Percentiles rank a stretch among this genome's conserved stretches.
Evolutionary conservation across 1,284 basidiomycete species (phyloP).

Genomic region (Ganoderma lucidum): DNA sequence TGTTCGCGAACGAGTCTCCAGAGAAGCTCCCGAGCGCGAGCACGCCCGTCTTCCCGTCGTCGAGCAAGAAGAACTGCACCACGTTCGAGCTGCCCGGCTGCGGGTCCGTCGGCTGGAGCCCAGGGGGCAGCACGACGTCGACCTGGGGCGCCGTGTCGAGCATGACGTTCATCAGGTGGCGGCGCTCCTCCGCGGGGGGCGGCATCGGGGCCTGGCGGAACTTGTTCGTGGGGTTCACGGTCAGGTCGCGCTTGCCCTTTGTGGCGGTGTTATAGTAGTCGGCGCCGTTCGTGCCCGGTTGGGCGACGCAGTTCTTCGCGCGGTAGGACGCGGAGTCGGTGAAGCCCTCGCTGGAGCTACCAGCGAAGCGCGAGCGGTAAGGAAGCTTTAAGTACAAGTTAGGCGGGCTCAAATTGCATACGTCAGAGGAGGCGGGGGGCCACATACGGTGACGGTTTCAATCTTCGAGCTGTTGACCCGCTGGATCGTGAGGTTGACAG

Average conservation of each 20-base stretch:
- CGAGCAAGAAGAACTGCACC: slow-evolving; percentile 62
- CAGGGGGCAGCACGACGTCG: slow-evolving; percentile 59
- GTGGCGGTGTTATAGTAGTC: slow-evolving; percentile 45
- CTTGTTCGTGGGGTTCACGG: slow-evolving; percentile 40
- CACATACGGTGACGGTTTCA: slow-evolving; percentile 54
- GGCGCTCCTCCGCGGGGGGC: slow-evolving; percentile 44
- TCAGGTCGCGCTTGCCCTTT: slow-evolving; percentile 17
- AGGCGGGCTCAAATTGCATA: too few species aligned
- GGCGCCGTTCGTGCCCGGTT: slow-evolving; percentile 58
- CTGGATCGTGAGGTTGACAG: slow-evolving; percentile 57
- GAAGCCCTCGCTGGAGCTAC: slow-evolving; percentile 51
- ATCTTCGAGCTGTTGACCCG: slow-evolving; percentile 49
- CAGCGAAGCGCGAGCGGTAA: slow-evolving; percentile 60
- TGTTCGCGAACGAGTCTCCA: slow-evolving; percentile 49
- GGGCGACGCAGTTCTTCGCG: slow-evolving; percentile 61
- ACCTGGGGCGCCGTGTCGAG: slow-evolving; percentile 55
- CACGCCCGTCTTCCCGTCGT: slow-evolving; percentile 64
- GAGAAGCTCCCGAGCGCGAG: slow-evolving; percentile 62
- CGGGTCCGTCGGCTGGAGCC: slow-evolving; percentile 50
- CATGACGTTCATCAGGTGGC: slow-evolving; percentile 57
- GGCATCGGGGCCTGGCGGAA: slow-evolving; percentile 58
- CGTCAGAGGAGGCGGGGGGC: neutral
- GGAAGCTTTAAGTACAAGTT: slow-evolving; percentile 51
- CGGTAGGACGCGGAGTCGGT: slow-evolving; percentile 59
- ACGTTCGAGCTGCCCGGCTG: slow-evolving; percentile 57